Evolutionary conservation across 805 yeast genomes (phyloP).

Genomic region (Candida tibetensis): DNA sequence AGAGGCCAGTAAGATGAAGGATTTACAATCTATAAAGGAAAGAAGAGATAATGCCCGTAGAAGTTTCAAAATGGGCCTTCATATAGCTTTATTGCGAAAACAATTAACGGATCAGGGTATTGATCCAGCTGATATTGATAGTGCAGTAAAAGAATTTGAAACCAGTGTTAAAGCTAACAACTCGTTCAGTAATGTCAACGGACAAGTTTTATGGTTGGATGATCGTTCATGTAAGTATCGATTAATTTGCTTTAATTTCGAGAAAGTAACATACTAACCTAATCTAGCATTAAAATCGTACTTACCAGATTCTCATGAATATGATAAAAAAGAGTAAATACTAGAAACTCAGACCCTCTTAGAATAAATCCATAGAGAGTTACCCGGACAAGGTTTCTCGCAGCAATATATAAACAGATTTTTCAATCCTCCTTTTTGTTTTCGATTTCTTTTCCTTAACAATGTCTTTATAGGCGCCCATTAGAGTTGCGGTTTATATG

Average conservation of each 20-base stretch:
- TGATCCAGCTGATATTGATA: constrained; percentile 56
- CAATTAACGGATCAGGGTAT: constrained; percentile 57
- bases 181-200: constrained; percentile 53
- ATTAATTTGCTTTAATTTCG: not conserved
- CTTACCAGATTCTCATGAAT: constrained; percentile 61
- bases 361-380: not conserved
- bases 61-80: constrained; percentile 60
- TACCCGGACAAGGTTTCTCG: constrained; percentile 8
- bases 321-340: constrained; percentile 37
- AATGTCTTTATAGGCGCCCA: constrained; percentile 76
- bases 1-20: constrained; percentile 50
- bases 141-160: constrained; percentile 55
- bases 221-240: constrained; percentile 41
- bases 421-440: constrained; percentile 2
- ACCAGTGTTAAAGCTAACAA: constrained; percentile 55
- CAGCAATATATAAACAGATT: constrained; percentile 6
- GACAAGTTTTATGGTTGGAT: constrained; percentile 57
- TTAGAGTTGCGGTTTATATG: constrained; percentile 66
- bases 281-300: constrained; percentile 40
- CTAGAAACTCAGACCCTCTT: not conserved
- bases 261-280: constrained; percentile 16
- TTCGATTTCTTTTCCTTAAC: constrained; percentile 31
- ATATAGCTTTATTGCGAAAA: constrained; percentile 60
- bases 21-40: constrained; percentile 51
- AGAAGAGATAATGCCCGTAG: constrained; percentile 46